phyloP scores from a whole-genome alignment of 202 grass and related monocot species.

The Bolboschoenoplectus hybrid region DNA sequence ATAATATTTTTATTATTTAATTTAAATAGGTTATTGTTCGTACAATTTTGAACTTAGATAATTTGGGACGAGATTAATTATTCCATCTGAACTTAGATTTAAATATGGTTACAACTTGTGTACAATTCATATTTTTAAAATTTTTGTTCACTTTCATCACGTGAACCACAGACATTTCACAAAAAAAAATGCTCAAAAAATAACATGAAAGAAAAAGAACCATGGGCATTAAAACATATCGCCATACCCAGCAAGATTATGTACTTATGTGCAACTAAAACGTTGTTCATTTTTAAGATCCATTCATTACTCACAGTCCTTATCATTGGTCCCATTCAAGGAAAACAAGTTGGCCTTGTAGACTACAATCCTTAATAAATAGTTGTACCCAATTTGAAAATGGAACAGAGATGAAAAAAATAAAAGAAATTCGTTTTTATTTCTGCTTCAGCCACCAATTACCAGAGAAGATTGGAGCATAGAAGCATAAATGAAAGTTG shows the following conservation, averaged over 20 bases:
- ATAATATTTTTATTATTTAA: too few relatives aligned
- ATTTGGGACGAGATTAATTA: too few relatives aligned
- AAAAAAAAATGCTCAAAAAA: background rate
- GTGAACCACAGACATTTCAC: background rate
- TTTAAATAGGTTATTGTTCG: too few relatives aligned
- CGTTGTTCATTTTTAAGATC: slow-evolving; percentile 8
- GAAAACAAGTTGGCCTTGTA: background rate
- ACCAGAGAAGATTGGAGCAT: background rate
- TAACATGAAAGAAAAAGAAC: background rate
- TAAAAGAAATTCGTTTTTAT: background rate
- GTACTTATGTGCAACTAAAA: background rate
- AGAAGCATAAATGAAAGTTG: background rate
- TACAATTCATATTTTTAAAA: too few relatives aligned
- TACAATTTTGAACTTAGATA: too few relatives aligned
- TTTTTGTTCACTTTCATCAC: too few relatives aligned
- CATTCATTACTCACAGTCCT: background rate
- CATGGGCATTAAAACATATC: background rate
- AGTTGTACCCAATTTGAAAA: background rate
- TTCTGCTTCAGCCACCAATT: background rate
- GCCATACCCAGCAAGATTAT: background rate
- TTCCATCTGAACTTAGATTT: too few relatives aligned
- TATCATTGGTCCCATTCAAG: too few relatives aligned
- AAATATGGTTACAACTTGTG: too few relatives aligned
- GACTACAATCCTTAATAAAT: background rate
- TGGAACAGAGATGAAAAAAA: slow-evolving; percentile 21